These are phyloP conservation scores for Capsicum pubescens DNA, from an alignment of 257 asterid genomes.

Conservation along the genomic window DNA sequence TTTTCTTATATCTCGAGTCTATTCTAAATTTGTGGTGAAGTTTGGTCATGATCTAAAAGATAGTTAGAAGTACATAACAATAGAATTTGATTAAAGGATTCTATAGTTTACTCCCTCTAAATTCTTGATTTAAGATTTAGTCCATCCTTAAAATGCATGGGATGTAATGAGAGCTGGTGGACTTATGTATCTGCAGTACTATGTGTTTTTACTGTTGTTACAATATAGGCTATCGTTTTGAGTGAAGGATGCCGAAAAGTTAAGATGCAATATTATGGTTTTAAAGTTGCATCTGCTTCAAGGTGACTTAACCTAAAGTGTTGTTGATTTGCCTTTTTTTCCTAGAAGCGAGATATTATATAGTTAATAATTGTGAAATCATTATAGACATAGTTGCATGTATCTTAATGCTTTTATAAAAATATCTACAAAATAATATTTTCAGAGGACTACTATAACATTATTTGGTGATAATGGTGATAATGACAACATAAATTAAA, in stretches of 20 bases:
- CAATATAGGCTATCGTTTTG: slow-evolving; percentile 91
- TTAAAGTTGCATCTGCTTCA: slow-evolving; percentile 90
- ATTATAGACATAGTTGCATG: neutral
- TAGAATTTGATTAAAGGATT: neutral
- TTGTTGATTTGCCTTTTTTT: neutral
- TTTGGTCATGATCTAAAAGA: neutral
- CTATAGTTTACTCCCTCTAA: neutral
- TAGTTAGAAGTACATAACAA: neutral
- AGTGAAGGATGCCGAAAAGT: slow-evolving; percentile 97
- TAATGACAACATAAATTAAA: neutral
- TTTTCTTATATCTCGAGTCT: neutral
- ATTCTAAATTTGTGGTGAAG: neutral
- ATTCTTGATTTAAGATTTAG: neutral
- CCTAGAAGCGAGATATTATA: neutral
- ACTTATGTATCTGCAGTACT: slow-evolving; percentile 72
- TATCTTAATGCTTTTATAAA: neutral
- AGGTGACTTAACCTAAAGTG: slow-evolving; percentile 50
- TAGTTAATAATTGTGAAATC: neutral
- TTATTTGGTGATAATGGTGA: neutral
- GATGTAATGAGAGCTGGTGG: slow-evolving; percentile 79
- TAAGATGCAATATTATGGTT: slow-evolving; percentile 92
- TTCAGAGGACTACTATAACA: neutral
- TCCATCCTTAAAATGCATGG: slow-evolving; percentile 46
- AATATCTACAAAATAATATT: neutral
- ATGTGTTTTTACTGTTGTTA: slow-evolving; percentile 77